These are phyloP conservation scores for Wickerhamiella kazuoi DNA, from an alignment of 805 yeast species.

Conservation along the genomic window DNA sequence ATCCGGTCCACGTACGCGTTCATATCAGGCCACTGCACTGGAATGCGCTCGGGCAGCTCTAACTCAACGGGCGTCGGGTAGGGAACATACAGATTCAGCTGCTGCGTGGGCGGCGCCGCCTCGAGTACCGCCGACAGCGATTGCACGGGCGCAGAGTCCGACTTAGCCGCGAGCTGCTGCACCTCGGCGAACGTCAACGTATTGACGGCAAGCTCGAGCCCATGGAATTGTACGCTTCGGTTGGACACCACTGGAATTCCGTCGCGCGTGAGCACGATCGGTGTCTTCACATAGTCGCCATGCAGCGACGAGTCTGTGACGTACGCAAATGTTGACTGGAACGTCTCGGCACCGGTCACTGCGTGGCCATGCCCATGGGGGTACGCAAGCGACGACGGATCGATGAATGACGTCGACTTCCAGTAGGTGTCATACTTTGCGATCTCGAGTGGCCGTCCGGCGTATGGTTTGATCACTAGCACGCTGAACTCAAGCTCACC, in stretches of 20 bases:
- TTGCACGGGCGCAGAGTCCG: no score
- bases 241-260: slow-evolving; percentile 56
- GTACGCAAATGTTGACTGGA: slow-evolving; percentile 16
- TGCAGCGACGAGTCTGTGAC: slow-evolving; percentile 82
- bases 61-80: slow-evolving; percentile 13
- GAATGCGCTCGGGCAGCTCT: slow-evolving; percentile 6
- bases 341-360: slow-evolving; percentile 23
- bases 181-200: slow-evolving; percentile 15
- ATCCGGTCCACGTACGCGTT: slow-evolving; percentile 64
- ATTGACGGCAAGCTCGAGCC: slow-evolving; percentile 32
- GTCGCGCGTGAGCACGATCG: slow-evolving; percentile 58
- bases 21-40: slow-evolving; percentile 26
- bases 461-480: slow-evolving; percentile 76
- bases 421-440: slow-evolving; percentile 91
- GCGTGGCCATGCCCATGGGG: slow-evolving; percentile 8
- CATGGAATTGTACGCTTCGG: slow-evolving; percentile 58
- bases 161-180: slow-evolving; percentile 7
- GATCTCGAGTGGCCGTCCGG: slow-evolving; percentile 68
- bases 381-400: slow-evolving; percentile 6
- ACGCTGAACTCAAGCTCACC: slow-evolving; percentile 66
- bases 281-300: slow-evolving; percentile 58
- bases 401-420: slow-evolving; percentile 63
- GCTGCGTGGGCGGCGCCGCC: slow-evolving; percentile 13
- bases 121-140: slow-evolving; percentile 26
- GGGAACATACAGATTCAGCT: slow-evolving; percentile 16